Conservation (phyloP, 176 grass and related monocot species). For the Echinochloa phyllopogon region DNA sequence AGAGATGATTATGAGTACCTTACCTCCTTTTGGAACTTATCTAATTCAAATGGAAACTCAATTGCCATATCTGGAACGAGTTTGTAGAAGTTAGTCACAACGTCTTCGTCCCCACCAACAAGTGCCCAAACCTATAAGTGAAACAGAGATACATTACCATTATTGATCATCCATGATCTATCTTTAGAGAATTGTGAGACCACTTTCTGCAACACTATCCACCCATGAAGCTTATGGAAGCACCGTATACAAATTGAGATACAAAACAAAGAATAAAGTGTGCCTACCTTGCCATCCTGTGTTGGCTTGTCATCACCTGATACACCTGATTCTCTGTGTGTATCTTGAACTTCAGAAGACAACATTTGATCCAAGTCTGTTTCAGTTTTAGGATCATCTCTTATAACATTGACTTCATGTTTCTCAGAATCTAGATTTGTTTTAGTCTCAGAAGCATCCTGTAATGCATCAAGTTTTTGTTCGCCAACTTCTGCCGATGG, state of each 20-base stretch:
- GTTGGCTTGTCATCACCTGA: conserved; percentile 37
- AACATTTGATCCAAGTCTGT: conserved; percentile 67
- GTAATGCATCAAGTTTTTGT: conserved; percentile 33
- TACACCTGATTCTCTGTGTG: conserved; percentile 45
- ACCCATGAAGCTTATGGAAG: conserved; percentile 16
- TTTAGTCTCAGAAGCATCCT: conserved; percentile 39
- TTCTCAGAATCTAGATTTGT: conserved; percentile 39
- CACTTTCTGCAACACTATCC: conserved; percentile 23
- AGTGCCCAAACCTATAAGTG: conserved; percentile 75
- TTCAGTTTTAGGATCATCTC: conserved; percentile 57
- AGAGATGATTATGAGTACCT: conserved; percentile 8
- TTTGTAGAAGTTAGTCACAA: conserved; percentile 74
- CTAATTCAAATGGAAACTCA: conserved; percentile 91
- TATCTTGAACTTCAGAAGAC: conserved; percentile 44
- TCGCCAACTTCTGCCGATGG: conserved; percentile 35
- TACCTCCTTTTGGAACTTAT: conserved; percentile 99
- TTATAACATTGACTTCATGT: conserved; percentile 32
- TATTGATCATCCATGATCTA: conserved; percentile 21
- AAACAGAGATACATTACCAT: conserved; percentile 39
- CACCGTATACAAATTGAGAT: conserved; percentile 2
- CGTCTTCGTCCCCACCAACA: conserved; percentile 62
- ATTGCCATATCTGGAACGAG: conserved; percentile 96
- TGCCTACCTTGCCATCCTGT: conserved; percentile 54
- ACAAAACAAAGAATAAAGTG: neutral
- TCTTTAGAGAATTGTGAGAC: conserved; percentile 31